Evolutionary conservation across 1,139 yeast species (phyloP), one percentile per base, ranked within the genome.

Genomic region (Petasospora fabianii): DNA sequence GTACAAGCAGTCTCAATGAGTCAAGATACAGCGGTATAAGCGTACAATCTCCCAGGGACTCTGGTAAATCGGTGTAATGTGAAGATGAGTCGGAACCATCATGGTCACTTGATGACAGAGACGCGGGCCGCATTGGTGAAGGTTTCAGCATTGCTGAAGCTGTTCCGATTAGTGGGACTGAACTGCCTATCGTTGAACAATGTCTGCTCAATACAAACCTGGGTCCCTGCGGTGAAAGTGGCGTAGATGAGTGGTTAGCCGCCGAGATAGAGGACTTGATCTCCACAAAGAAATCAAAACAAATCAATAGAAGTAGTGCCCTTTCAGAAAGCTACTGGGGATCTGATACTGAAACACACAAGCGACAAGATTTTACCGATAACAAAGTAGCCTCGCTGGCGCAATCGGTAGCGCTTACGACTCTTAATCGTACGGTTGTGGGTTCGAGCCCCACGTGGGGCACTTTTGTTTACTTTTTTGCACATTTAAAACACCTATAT

Each of bases 81-180:
- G 86, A 51, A 87, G 95, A 29, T 87, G 94, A 20, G 64, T 70
- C 44, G 11, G 51, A 66, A n/a, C 18, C 35, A 19, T 7, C 27
- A 31, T n/a, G 26, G 11, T 27, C 30, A 15, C 19, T 20, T 6
- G 13, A 17, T 5, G 30, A 29, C 13, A 12, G 26, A n/a, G 30
- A 13, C 6, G 35, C 13, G 14, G 30, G 30, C 19, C 15, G 26
- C 30, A 6, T 11, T 9, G 30, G 30, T 6, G 35, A 19, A 11
- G 31, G 24, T 13, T 14, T 20, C 19, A 27, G 27, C 32, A 21
- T 29, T 20, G 22, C n/a, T n/a, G n/a, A n/a, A n/a, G n/a, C n/a
- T n/a, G n/a, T n/a, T n/a, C n/a, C n/a, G n/a, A n/a, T n/a, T n/a
- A n/a, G n/a, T n/a, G n/a, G n/a, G n/a, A n/a, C n/a, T n/a, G n/a